Evolutionary conservation across 371 early-diverging fungal genomes (phyloP), one percentile per base, ranked within the genome.

Genomic region (Actinomortierella wolfii): DNA sequence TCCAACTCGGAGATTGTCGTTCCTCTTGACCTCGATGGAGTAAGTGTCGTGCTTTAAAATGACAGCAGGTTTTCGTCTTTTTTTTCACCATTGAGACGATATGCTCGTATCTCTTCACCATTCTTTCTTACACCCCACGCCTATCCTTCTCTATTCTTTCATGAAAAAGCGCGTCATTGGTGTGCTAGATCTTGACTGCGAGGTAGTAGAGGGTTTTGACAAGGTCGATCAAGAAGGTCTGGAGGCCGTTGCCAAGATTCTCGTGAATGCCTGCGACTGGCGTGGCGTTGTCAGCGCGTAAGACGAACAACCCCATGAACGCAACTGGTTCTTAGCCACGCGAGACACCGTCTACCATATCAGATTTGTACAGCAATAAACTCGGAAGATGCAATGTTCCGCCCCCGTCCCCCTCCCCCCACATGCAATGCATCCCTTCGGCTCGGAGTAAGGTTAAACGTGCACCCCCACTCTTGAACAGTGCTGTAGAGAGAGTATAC

Each of bases 1-100:
- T 88, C 90, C n/a, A 84, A 88, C 62, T 91, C 91, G 45, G 96
- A 96, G 79, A 82, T 95, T 41, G 96, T 96, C 0, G 88, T 96
- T 42, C 96, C 96, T n/a, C 68, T 96, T 57, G 65, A 86, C 21
- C 60, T 83, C 18, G 77, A 83, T 49, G 80, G 79, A 9, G 85
- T 83, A 76, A 65, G 61, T 49, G 2, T 61, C n/a, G n/a, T n/a
- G n/a, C n/a, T n/a, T n/a, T n/a, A n/a, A n/a, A n/a, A n/a, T n/a
- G n/a, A n/a, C n/a, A n/a, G n/a, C n/a, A n/a, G n/a, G n/a, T n/a
- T 57, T 54, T 56, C 45, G 25, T 41, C 20, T 17, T 18, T 34
- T 44, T 25, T 58, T 40, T 20, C 18, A n/a, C n/a, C n/a, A n/a
- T n/a, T n/a, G n/a, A n/a, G n/a, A n/a, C n/a, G n/a, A n/a, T n/a